Evolutionary conservation across 768 basidiomycete species (phyloP).

Genomic region (Mrakia frigida): DNA sequence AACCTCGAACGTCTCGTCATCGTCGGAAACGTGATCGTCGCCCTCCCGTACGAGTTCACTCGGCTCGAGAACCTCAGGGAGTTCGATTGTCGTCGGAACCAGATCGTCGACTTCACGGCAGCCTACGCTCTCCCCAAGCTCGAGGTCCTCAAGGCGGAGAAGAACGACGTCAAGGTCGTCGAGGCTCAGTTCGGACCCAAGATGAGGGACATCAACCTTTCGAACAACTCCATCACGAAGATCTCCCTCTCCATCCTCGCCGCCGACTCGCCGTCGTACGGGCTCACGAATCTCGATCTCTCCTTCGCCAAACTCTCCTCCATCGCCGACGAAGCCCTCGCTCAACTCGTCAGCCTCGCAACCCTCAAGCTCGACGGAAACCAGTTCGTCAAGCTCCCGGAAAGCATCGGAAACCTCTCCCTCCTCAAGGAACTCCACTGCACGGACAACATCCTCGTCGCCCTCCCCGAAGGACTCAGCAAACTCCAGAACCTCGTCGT

Average conservation of each 20-base stretch:
- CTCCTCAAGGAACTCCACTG: constrained; percentile 70
- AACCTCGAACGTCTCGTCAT: constrained; percentile 68
- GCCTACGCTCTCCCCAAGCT: constrained; percentile 67
- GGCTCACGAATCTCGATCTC: constrained; percentile 73
- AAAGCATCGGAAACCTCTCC: constrained; percentile 68
- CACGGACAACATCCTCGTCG: constrained; percentile 81
- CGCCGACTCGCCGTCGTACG: constrained; percentile 54
- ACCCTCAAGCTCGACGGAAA: constrained; percentile 78
- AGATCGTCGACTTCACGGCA: constrained; percentile 65
- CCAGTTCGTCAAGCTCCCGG: constrained; percentile 73
- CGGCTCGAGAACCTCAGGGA: constrained; percentile 58
- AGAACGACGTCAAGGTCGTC: constrained; percentile 74
- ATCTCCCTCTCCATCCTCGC: constrained; percentile 57
- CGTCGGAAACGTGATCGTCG: constrained; percentile 75
- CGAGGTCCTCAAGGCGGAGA: constrained; percentile 64
- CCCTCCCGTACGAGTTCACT: constrained; percentile 61
- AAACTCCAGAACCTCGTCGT: constrained; percentile 64
- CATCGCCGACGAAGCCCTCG: constrained; percentile 64
- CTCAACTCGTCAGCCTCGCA: constrained; percentile 65
- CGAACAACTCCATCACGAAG: constrained; percentile 69
- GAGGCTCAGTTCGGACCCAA: constrained; percentile 68
- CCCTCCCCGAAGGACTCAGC: constrained; percentile 71
- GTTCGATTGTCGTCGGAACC: constrained; percentile 82
- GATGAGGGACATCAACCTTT: constrained; percentile 64
- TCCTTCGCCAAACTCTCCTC: constrained; percentile 82